Conservation (phyloP, 208 protist genomes). For the Endotrypanum monterogeii region DNA sequence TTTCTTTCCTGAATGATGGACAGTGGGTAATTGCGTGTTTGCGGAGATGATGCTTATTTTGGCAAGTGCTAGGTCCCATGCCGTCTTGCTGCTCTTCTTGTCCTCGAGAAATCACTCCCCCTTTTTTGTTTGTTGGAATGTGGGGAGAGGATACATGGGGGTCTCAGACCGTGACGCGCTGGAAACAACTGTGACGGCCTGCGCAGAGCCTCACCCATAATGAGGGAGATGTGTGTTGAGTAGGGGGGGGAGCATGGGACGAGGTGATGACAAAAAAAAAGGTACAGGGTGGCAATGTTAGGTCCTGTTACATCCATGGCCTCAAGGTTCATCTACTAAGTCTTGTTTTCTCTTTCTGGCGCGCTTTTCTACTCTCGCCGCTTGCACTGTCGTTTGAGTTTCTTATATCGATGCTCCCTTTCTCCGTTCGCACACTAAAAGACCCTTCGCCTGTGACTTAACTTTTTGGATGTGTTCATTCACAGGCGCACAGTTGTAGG, state of each 20-base stretch:
- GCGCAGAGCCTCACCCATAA: not conserved
- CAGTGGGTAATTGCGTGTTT: too few relatives aligned
- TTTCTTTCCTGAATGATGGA: too few relatives aligned
- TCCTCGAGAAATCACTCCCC: too few relatives aligned
- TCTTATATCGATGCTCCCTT: not conserved
- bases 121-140: not conserved
- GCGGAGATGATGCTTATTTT: too few relatives aligned
- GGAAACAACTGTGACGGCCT: not conserved
- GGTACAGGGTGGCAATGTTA: too few relatives aligned
- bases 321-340: not conserved
- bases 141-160: not conserved
- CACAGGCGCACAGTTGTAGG: not conserved
- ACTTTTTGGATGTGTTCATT: not conserved
- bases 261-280: not conserved
- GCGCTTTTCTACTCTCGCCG: not conserved
- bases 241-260: too few relatives aligned
- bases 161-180: not conserved
- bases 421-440: not conserved
- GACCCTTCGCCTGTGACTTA: not conserved
- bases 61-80: too few relatives aligned
- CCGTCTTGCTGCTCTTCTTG: too few relatives aligned
- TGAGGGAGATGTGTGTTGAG: too few relatives aligned
- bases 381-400: not conserved
- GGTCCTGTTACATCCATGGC: too few relatives aligned
- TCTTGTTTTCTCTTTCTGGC: not conserved